Percentiles rank a stretch among this genome's conserved stretches.
Conservation (phyloP, 257 asterid genomes). For the Avicennia marina region DNA sequence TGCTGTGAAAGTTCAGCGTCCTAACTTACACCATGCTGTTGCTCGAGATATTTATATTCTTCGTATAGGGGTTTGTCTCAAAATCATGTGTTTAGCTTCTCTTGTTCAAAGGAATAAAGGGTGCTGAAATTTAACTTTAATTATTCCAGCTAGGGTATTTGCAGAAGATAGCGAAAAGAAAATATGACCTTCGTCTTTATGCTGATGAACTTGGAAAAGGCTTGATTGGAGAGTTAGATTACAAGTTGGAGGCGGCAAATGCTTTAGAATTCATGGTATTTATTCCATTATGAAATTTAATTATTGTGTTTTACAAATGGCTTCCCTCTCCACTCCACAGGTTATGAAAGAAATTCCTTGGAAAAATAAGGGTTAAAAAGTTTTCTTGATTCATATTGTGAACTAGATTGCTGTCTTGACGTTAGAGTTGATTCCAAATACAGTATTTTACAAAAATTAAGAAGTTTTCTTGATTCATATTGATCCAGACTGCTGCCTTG, state of each 20-base stretch:
- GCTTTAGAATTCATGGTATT: constrained; percentile 78
- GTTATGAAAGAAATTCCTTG: background rate
- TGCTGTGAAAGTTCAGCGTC: constrained; percentile 99
- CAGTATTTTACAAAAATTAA: background rate
- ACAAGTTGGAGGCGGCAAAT: constrained; percentile 87
- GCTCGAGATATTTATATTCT: constrained; percentile 89
- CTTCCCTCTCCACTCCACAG: background rate
- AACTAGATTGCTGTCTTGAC: constrained; percentile 5
- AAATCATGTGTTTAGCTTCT: constrained; percentile 16
- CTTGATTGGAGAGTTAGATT: constrained; percentile 91
- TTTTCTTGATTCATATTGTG: constrained; percentile 15
- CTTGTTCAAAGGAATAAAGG: constrained; percentile 5
- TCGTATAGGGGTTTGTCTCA: constrained; percentile 79
- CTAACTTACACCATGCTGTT: constrained; percentile 68
- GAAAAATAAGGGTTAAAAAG: background rate
- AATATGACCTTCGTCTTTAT: constrained; percentile 75
- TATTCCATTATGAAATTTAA: constrained; percentile 2
- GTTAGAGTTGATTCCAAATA: background rate
- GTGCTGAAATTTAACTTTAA: constrained; percentile 27
- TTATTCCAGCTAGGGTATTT: constrained; percentile 76
- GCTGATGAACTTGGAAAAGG: constrained; percentile 99
- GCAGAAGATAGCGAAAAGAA: constrained; percentile 79
- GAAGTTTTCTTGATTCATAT: no score
- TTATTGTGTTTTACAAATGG: constrained; percentile 2
- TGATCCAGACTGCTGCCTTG: no score